Percentiles rank a stretch among this genome's conserved stretches.
These are phyloP conservation scores for Neohortaea acidophila DNA, from an alignment of 495 filamentous ascomycete genomes.

Conservation along the genomic window DNA sequence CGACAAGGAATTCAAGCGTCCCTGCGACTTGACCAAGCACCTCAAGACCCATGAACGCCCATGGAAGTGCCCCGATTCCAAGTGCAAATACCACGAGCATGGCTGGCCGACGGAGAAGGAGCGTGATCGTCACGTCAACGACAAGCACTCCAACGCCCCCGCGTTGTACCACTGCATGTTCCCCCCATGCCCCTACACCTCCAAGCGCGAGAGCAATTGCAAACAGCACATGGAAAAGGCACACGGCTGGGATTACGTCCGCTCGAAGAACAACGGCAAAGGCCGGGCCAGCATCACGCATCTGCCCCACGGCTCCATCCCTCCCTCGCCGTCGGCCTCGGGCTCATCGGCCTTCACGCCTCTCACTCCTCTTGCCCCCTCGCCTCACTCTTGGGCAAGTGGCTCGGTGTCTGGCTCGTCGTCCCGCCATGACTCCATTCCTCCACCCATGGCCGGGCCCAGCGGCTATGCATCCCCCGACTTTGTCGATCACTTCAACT, in stretches of 20 bases:
- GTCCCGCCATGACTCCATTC: conserved; percentile 12
- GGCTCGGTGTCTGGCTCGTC: conserved; percentile 3
- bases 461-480: conserved; percentile 14
- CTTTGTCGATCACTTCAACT: conserved; percentile 17
- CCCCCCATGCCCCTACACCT: conserved; percentile 76
- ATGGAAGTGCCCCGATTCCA: conserved; percentile 69
- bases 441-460: conserved; percentile 12
- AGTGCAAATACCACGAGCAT: conserved; percentile 71
- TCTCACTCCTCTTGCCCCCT: conserved; percentile 15
- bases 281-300: conserved; percentile 9
- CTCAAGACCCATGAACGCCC: conserved; percentile 93
- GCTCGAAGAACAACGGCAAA: conserved; percentile 73
- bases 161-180: conserved; percentile 68
- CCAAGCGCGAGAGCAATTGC: conserved; percentile 93
- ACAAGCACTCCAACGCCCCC: conserved; percentile 75
- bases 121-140: conserved; percentile 83
- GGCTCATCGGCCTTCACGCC: conserved; percentile 12
- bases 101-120: conserved; percentile 98
- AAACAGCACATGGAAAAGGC: conserved; percentile 99
- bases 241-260: conserved; percentile 75
- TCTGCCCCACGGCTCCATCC: conserved; percentile 18
- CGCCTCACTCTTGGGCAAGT: conserved; percentile 6
- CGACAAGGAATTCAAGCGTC: conserved; percentile 80
- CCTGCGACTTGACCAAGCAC: conserved; percentile 88
- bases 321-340: conserved; percentile 17